A percentile compares a stretch with the other conserved stretches of the same genome.
phyloP scores from a whole-genome alignment of 2,329 filamentous ascomycete species.

The Aspergillus sp. region DNA sequence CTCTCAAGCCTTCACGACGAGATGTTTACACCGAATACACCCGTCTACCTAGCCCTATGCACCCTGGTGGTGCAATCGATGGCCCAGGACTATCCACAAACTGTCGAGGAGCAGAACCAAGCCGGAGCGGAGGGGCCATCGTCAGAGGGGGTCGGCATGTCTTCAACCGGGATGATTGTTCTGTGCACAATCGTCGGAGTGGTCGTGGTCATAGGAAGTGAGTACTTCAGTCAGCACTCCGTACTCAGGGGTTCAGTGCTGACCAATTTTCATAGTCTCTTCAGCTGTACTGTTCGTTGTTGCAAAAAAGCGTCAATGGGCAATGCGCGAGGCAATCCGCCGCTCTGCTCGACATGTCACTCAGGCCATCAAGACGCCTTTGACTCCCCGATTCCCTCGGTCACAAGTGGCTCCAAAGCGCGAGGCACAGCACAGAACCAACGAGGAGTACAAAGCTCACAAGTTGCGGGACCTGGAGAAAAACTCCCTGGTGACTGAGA shows the following conservation, averaged over 20 bases:
- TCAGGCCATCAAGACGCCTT: slow-evolving; percentile 14
- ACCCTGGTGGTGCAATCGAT: slow-evolving; percentile 7
- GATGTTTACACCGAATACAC: neutral
- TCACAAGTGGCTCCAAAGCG: slow-evolving; percentile 3
- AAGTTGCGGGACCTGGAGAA: slow-evolving; percentile 4
- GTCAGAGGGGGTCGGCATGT: slow-evolving; percentile 8
- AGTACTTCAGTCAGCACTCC: neutral
- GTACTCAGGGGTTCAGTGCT: neutral
- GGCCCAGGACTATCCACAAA: slow-evolving; percentile 13
- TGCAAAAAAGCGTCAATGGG: slow-evolving; percentile 18
- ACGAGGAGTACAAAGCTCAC: neutral
- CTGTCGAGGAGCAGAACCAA: slow-evolving; percentile 12
- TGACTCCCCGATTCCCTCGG: slow-evolving; percentile 15
- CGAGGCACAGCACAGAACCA: neutral
- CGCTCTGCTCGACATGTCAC: slow-evolving; percentile 14
- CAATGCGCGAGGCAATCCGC: slow-evolving; percentile 16
- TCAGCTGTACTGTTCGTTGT: slow-evolving; percentile 18
- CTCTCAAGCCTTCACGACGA: too few species aligned
- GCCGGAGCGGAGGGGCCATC: slow-evolving; percentile 11
- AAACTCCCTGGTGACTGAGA: slow-evolving; percentile 1
- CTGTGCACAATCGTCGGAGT: slow-evolving; percentile 18
- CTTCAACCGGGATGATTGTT: slow-evolving; percentile 18
- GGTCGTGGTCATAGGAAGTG: slow-evolving; percentile 19
- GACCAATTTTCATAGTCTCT: slow-evolving; percentile 9
- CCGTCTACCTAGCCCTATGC: neutral